Base-by-base conservation (phyloP, 805 yeast genomes). In the Saturnispora dispora region DNA sequence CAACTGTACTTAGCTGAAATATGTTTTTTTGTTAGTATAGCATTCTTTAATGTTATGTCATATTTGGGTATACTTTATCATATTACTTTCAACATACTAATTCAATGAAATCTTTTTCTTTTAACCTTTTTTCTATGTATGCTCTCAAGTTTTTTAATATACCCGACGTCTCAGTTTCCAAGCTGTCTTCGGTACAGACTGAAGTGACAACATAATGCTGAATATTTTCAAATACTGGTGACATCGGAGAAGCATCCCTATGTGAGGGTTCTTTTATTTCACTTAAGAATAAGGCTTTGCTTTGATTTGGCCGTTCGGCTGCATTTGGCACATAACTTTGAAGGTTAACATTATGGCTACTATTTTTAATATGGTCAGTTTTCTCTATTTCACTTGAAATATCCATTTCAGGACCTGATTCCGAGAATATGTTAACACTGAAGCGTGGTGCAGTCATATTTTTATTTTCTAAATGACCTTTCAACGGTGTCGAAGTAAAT, bases 1-100 rank as follows among this genome's bases (percentile, higher is more conserved):
- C 52, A 35, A 49, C 39, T 37, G 30, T 43, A 13, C 13, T n/a
- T 18, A 49, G 20, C 52, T 49, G 44, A 17, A 37, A 5, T 11
- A 28, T 22, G 2, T 18, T n/a, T 25, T 13, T 5, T 8, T n/a
- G 52, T 49, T 36, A 44, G 47, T 44, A 48, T 5, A 6, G 4
- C n/a, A 8, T n/a, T n/a, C 25, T 46, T 15, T 46, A 13, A 17
- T 32, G 11, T 23, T 25, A 7, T 27, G 15, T 8, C 20, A 5
- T 46, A n/a, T 30, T 30, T 3, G 28, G 3, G 3, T 35, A 15
- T 46, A 36, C 10, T 32, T 18, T 15, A 23, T 17, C 10, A 17
- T 30, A 18, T 11, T 28, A 20, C 15, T 23, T 30, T 30, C 13
- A 30, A 44, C 47, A 3, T 49, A 49, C 52, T 30, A 49, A 28